Conservation (phyloP, 164 flowering plant genomes). For the Tinospora cordifolia region DNA sequence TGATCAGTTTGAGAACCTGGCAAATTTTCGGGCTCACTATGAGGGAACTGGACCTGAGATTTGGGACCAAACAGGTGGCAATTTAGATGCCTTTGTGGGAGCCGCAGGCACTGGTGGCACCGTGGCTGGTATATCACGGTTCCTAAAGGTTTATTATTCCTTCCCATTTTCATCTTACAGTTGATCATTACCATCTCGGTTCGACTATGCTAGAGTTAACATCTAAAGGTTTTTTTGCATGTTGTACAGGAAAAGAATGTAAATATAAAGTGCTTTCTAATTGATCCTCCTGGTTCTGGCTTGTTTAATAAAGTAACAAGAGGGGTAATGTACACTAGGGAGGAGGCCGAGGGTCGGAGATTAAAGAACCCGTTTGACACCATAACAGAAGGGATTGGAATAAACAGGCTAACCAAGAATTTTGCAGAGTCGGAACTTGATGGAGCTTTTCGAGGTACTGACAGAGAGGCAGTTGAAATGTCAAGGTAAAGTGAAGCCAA, state of each 20-base stretch:
- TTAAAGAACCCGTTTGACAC: slow-evolving; percentile 96
- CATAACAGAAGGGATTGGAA: slow-evolving; percentile 97
- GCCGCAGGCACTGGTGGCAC: slow-evolving; percentile 99
- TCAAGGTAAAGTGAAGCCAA: slow-evolving; percentile 53
- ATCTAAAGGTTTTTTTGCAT: slow-evolving; percentile 4
- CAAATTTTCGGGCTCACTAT: slow-evolving; percentile 85
- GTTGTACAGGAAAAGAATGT: slow-evolving; percentile 62
- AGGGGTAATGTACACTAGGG: slow-evolving; percentile 90
- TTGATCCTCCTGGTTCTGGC: slow-evolving; percentile 98
- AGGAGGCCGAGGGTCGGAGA: slow-evolving; percentile 94
- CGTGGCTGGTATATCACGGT: slow-evolving; percentile 76
- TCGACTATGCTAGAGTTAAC: not conserved
- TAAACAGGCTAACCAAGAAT: slow-evolving; percentile 78
- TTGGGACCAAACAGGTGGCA: slow-evolving; percentile 79
- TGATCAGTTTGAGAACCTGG: slow-evolving; percentile 94
- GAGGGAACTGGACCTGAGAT: slow-evolving; percentile 97
- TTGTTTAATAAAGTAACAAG: slow-evolving; percentile 90
- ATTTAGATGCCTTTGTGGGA: slow-evolving; percentile 78
- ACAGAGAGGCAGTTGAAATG: slow-evolving; percentile 94
- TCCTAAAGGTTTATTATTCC: slow-evolving; percentile 50
- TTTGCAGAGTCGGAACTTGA: slow-evolving; percentile 76
- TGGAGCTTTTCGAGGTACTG: slow-evolving; percentile 88
- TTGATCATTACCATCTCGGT: not conserved
- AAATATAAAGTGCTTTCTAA: slow-evolving; percentile 62
- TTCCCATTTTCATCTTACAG: not conserved